These are phyloP conservation scores for Gracilaria gracilis DNA, from an alignment of 23 red algal genomes.

Conservation along the genomic window DNA sequence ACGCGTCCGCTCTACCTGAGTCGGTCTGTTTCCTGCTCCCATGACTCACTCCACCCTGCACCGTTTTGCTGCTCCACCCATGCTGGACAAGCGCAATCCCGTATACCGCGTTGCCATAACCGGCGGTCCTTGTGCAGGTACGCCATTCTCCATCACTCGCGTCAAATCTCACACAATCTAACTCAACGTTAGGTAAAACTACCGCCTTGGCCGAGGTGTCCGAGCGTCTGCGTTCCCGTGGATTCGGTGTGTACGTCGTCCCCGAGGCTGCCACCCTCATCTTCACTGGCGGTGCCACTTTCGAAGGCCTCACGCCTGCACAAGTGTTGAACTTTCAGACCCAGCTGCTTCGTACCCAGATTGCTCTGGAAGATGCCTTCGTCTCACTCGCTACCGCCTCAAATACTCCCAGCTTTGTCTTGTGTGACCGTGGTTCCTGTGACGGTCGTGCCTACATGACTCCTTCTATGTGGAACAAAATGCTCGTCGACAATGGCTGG, in stretches of 20 bases:
- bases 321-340: conserved; percentile 82
- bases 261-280: conserved; percentile 89
- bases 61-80: not conserved
- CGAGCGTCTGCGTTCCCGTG: conserved; percentile 80
- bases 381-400: conserved; percentile 45
- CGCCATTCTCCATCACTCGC: conserved; percentile 11
- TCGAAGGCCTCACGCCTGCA: conserved; percentile 32
- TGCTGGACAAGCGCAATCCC: not conserved
- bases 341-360: conserved; percentile 77
- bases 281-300: conserved; percentile 80
- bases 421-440: conserved; percentile 81
- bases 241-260: conserved; percentile 82
- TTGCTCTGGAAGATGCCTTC: conserved; percentile 84
- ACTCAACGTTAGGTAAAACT: conserved; percentile 71
- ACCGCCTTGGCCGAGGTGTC: conserved; percentile 78
- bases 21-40: not conserved
- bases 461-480: conserved; percentile 49
- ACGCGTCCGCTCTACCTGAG: no score
- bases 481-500: conserved; percentile 72
- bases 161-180: not conserved
- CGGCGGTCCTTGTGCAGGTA: conserved; percentile 58
- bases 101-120: conserved; percentile 64
- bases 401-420: conserved; percentile 55
- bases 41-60: not conserved
- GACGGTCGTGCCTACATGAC: conserved; percentile 90